phyloP scores from a whole-genome alignment of 139 green algal genomes.

The Closterium sp. region DNA sequence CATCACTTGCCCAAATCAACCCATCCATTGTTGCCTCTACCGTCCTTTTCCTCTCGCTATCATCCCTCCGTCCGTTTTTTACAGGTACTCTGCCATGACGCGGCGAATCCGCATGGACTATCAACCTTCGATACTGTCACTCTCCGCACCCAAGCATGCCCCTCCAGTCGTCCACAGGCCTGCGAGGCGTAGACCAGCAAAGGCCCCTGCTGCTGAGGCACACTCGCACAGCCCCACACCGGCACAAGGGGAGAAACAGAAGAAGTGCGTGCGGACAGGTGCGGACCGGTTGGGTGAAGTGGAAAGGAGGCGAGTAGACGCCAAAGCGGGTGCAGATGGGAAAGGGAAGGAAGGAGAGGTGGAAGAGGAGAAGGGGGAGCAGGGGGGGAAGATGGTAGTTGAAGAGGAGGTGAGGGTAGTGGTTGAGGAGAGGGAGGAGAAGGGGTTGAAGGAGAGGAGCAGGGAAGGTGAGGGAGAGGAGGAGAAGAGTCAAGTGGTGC shows the following conservation, averaged over 20 bases:
- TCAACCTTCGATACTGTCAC: neutral
- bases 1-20: too few relatives aligned
- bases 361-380: neutral
- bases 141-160: neutral
- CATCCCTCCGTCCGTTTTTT: neutral
- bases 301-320: neutral
- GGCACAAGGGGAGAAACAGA: neutral
- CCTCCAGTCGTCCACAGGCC: neutral
- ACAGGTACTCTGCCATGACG: conserved; percentile 1
- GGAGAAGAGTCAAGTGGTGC: neutral
- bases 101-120: conserved; percentile 22
- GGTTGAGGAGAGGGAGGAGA: neutral
- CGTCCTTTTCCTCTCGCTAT: neutral
- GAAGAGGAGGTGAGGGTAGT: neutral
- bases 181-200: neutral
- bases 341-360: neutral
- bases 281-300: neutral
- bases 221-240: too few relatives aligned
- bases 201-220: too few relatives aligned
- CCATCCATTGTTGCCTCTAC: neutral
- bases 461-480: neutral
- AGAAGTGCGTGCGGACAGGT: neutral
- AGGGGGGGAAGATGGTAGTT: neutral
- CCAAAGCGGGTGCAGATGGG: neutral
- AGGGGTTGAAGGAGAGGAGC: neutral